Conservation (phyloP, 768 basidiomycete species). For the Mycena floridula region DNA sequence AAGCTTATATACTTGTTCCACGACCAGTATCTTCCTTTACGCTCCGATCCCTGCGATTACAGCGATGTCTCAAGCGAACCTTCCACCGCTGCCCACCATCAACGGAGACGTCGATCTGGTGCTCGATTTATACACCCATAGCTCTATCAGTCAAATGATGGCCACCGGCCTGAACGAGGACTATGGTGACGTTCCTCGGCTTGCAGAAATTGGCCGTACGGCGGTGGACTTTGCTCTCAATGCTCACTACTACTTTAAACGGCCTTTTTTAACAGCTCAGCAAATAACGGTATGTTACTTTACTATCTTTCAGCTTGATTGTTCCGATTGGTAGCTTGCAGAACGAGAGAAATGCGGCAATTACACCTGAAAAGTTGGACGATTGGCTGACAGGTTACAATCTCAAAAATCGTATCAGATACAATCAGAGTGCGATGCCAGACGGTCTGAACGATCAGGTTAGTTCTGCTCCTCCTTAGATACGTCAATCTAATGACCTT, state of each 20-base stretch:
- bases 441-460: no score
- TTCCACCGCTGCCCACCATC: slow-evolving; percentile 50
- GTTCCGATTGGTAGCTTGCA: no score
- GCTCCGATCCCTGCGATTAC: no score
- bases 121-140: slow-evolving; percentile 54
- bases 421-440: no score
- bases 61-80: no score
- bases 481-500: no score
- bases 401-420: no score
- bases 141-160: slow-evolving; percentile 24
- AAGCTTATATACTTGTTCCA: no score
- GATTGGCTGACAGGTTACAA: neutral
- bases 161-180: slow-evolving; percentile 28
- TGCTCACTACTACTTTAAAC: slow-evolving; percentile 39
- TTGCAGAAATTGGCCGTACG: slow-evolving; percentile 50
- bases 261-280: slow-evolving; percentile 29
- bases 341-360: no score
- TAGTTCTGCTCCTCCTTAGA: no score
- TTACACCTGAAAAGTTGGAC: neutral
- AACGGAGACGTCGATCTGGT: slow-evolving; percentile 46
- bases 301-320: neutral
- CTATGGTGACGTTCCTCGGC: slow-evolving; percentile 55
- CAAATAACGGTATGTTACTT: neutral
- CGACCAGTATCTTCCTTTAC: no score
- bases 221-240: slow-evolving; percentile 49